A percentile compares a stretch with the other conserved stretches of the same genome.
phyloP scores from a whole-genome alignment of 2,329 filamentous ascomycete species.

The Fusarium globosum region DNA sequence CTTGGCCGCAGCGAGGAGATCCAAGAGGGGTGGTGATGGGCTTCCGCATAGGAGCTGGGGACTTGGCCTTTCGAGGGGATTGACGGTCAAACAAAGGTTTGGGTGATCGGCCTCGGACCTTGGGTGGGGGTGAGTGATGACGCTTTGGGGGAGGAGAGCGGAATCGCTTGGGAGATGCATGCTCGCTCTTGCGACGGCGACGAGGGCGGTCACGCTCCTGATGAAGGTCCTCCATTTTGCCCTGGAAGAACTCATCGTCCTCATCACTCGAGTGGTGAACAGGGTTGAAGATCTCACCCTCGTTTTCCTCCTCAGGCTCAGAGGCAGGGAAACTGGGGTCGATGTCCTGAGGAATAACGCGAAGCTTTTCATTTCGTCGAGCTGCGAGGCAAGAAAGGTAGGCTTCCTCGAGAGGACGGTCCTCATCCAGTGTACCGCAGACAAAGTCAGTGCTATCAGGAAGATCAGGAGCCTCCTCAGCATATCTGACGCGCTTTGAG shows the following conservation, averaged over 20 bases:
- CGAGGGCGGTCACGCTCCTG: conserved; percentile 66
- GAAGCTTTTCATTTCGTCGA: conserved; percentile 83
- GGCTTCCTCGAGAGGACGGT: conserved; percentile 91
- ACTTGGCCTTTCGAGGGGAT: conserved; percentile 78
- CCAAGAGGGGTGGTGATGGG: conserved; percentile 50
- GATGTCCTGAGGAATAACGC: conserved; percentile 91
- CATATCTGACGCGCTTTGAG: conserved; percentile 45
- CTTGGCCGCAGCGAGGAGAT: conserved; percentile 55
- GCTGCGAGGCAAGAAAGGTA: conserved; percentile 88
- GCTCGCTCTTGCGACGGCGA: conserved; percentile 62
- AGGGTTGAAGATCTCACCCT: conserved; percentile 72
- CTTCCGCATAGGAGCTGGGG: conserved; percentile 77
- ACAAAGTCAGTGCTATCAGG: conserved; percentile 99
- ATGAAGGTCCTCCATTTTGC: conserved; percentile 74
- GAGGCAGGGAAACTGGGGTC: conserved; percentile 97
- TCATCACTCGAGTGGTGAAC: conserved; percentile 74
- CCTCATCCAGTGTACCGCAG: conserved; percentile 97
- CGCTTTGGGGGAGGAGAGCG: conserved; percentile 57
- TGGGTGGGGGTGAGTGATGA: conserved; percentile 54
- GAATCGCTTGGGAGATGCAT: conserved; percentile 57
- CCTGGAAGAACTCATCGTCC: conserved; percentile 74
- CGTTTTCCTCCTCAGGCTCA: conserved; percentile 87
- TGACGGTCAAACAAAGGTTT: conserved; percentile 69
- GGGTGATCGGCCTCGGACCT: conserved; percentile 62
- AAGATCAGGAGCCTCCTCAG: conserved; percentile 76